Evolutionary conservation across 192 early-diverging fungal species (phyloP), one percentile per base, ranked within the genome.

Genomic region (Linnemannia schmuckeri): DNA sequence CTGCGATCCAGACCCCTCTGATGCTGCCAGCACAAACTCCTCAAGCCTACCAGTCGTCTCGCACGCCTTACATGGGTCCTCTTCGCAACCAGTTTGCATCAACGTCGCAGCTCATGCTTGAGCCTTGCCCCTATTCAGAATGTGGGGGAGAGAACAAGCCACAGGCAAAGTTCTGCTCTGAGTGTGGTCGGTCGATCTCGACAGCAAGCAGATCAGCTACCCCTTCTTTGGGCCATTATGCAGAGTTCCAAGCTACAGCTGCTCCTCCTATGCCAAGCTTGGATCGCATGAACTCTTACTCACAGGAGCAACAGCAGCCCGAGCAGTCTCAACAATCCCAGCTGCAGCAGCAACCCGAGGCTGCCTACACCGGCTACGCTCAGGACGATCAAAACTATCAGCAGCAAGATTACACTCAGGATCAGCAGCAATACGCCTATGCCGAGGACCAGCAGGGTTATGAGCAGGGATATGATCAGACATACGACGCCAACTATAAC

Each of bases 91-190:
- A 78, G 37, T 72, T 75, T 35, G 79, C 61, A n/a, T 87, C 85
- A 7, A 74, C 79, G 0, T 87, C 85, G 22, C 70, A 78, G 49
- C 71, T 81, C 18, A n/a, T 82, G n/a, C 69, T 83, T 2, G 70
- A 88, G 55, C 40, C 88, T 10, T 93, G 92, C 72, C 89, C 91
- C 46, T 81, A 90, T 69, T 77, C 89, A 15, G 78, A 88, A 69
- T 93, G 92, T 70, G 80, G 83, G 24, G 92, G 91, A 27, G 91
- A 91, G 61, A 92, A 92, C 72, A 92, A 91, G 49, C 70, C 88
- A 4, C 88, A 82, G 13, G 90, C 91, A 24, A 93, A 93, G 54
- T 93, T 93, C 72, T 93, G 92, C 77, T 90, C 89, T 52, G 92
- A 93, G 73, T 93, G 92, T 75, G 92, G 92, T 47, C 90, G 90